A percentile compares a stretch with the other conserved stretches of the same genome.
phyloP scores from a whole-genome alignment of 352 stramenopile species.

The Globisporangium echinulatum region DNA sequence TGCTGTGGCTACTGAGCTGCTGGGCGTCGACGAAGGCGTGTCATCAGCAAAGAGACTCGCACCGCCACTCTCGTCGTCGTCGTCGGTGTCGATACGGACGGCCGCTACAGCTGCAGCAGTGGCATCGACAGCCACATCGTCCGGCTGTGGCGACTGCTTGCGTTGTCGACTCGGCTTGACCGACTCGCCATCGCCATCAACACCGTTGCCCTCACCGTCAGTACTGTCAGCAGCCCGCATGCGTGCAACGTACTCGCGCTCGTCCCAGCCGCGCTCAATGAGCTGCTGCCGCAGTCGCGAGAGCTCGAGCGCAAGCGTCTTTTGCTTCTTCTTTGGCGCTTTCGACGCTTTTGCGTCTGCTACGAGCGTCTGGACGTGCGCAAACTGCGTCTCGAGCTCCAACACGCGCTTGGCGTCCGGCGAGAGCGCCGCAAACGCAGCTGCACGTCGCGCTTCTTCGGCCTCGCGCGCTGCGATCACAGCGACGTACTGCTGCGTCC shows the following conservation, averaged over 20 bases:
- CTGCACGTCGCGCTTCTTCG: slow-evolving; percentile 29
- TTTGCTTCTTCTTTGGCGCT: slow-evolving; percentile 44
- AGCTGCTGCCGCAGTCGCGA: slow-evolving; percentile 11
- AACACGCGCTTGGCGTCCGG: slow-evolving; percentile 30
- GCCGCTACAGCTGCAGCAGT: not conserved
- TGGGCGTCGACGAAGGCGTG: not conserved
- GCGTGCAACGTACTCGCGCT: slow-evolving; percentile 10
- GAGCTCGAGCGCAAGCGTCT: slow-evolving; percentile 15
- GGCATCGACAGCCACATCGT: too few relatives aligned
- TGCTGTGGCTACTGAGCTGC: not conserved
- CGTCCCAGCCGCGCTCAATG: slow-evolving; percentile 16
- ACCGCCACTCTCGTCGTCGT: not conserved
- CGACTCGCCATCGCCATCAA: not conserved
- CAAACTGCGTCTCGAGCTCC: slow-evolving; percentile 46
- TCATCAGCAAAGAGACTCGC: not conserved
- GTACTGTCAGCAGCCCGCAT: not conserved
- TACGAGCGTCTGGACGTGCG: slow-evolving; percentile 23
- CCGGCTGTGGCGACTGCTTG: too few relatives aligned
- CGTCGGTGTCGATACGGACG: not conserved
- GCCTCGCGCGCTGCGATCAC: slow-evolving; percentile 43
- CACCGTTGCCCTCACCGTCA: not conserved
- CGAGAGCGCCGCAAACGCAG: slow-evolving; percentile 19
- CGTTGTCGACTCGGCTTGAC: not conserved
- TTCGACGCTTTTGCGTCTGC: slow-evolving; percentile 44
- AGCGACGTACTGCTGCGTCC: slow-evolving; percentile 72